These are phyloP conservation scores for Rhizopogon vulgaris DNA, from an alignment of 768 basidiomycete species.

Conservation along the genomic window DNA sequence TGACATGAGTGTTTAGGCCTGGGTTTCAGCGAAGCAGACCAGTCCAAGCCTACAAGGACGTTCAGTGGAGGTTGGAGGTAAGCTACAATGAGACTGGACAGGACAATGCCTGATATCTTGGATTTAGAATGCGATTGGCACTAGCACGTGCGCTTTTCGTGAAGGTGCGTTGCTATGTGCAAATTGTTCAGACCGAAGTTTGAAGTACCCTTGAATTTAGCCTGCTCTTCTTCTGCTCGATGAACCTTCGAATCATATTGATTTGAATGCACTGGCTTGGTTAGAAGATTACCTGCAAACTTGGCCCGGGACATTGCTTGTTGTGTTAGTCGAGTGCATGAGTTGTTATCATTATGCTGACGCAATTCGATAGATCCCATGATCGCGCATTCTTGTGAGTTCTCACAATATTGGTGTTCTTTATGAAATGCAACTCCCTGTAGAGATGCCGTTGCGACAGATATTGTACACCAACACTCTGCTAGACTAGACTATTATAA, in stretches of 20 bases:
- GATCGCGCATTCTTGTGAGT: slow-evolving; percentile 91
- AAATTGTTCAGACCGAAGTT: not conserved
- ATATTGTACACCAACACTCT: slow-evolving; percentile 96
- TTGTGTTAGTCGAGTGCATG: slow-evolving; percentile 57
- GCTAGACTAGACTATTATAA: slow-evolving; percentile 95
- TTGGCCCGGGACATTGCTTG: slow-evolving; percentile 87
- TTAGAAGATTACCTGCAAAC: slow-evolving; percentile 95
- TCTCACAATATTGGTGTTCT: not conserved
- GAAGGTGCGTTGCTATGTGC: slow-evolving; percentile 44
- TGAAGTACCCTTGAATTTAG: slow-evolving; percentile 26
- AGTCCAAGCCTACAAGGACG: slow-evolving; percentile 72
- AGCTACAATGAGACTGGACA: slow-evolving; percentile 8
- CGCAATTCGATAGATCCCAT: slow-evolving; percentile 61
- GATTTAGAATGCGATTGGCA: slow-evolving; percentile 84
- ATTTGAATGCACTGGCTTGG: slow-evolving; percentile 96
- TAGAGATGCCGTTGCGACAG: slow-evolving; percentile 93
- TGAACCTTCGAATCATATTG: slow-evolving; percentile 96
- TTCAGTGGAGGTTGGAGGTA: slow-evolving; percentile 97
- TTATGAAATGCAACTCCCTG: slow-evolving; percentile 1
- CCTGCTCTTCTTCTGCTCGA: slow-evolving; percentile 76
- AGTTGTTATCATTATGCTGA: slow-evolving; percentile 4
- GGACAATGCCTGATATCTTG: not conserved
- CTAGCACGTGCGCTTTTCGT: slow-evolving; percentile 95
- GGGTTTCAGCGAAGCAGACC: slow-evolving; percentile 87
- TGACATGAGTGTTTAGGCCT: slow-evolving; percentile 46